These are phyloP conservation scores for Xylaria scruposa DNA, from an alignment of 495 filamentous ascomycete genomes.

Conservation along the genomic window DNA sequence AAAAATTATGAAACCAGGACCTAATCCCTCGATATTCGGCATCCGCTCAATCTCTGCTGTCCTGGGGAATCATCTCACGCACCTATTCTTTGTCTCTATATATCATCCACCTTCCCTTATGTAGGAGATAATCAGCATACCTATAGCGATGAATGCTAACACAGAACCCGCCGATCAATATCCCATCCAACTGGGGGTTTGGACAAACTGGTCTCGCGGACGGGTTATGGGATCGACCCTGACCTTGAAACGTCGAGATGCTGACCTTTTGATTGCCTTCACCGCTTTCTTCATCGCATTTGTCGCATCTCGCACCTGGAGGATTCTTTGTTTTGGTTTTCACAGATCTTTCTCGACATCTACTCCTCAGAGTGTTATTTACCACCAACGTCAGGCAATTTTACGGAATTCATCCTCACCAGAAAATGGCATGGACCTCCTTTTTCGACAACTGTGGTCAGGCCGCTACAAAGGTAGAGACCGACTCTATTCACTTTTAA, in stretches of 20 bases:
- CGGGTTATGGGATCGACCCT: background rate
- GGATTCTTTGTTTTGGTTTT: background rate
- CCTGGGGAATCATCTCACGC: background rate
- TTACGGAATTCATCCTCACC: background rate
- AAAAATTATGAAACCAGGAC: background rate
- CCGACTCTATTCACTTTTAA: background rate
- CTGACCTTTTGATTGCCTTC: background rate
- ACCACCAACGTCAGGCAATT: conserved; percentile 2
- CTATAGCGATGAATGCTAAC: background rate
- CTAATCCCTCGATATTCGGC: background rate
- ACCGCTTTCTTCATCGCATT: background rate
- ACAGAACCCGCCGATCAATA: background rate
- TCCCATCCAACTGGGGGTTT: background rate
- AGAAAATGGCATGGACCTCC: background rate
- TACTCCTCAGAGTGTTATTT: background rate
- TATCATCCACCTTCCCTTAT: background rate
- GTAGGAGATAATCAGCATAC: background rate
- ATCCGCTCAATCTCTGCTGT: background rate
- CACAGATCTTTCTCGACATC: background rate
- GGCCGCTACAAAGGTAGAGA: background rate
- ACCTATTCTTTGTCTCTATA: background rate
- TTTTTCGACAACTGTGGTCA: background rate
- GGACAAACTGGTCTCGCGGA: conserved; percentile 6
- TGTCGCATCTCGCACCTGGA: background rate
- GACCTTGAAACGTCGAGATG: background rate